Evolutionary conservation across 805 yeast species (phyloP), one percentile per base, ranked within the genome.

Genomic region (Saturnispora mendoncae): DNA sequence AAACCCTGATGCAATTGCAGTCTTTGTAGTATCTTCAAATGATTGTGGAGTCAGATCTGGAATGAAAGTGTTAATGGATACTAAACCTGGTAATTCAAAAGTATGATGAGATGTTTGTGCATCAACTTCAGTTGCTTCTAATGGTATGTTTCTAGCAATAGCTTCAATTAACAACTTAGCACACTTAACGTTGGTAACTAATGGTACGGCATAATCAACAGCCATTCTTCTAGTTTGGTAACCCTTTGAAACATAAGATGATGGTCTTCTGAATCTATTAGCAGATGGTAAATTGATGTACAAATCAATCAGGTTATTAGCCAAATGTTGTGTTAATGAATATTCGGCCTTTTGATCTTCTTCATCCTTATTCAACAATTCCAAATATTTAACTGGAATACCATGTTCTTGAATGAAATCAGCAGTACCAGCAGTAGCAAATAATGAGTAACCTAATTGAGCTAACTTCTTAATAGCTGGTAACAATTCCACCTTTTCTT

Each of bases 171-270:
- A 72, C 51, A 92, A 71, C 67, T 92, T 92, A 48, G 99, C 99
- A 71, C 88, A 81, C 68, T 92, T 92, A 52, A 92, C 97, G 60
- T 92, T 92, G 50, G 99, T 92, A 38, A 92, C 95, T 62, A 92
- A 73, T 39, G 99, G 99, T 60, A 92, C 87, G 39, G 97, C 88
- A 63, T 84, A 94, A 67, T 92, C 99, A 51, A 92, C 97, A 52
- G 99, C 98, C 97, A 92, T 84, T 72, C 99, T 92, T 74, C 99
- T 94, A 35, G 97, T 85, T 65, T 77, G 80, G 74, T 92, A 92
- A 62, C 99, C 99, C 69, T 84, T 87, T 23, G 96, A 85, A 73
- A 92, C 86, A 68, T 92, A 92, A 47, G 90, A 83, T 42, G 99
- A 97, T 47, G 99, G 99, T 67, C 99, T 85, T 64, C 99, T 84